Evolutionary conservation across 495 filamentous ascomycete species (phyloP).

Genomic region (Schizothecium vesticola): DNA sequence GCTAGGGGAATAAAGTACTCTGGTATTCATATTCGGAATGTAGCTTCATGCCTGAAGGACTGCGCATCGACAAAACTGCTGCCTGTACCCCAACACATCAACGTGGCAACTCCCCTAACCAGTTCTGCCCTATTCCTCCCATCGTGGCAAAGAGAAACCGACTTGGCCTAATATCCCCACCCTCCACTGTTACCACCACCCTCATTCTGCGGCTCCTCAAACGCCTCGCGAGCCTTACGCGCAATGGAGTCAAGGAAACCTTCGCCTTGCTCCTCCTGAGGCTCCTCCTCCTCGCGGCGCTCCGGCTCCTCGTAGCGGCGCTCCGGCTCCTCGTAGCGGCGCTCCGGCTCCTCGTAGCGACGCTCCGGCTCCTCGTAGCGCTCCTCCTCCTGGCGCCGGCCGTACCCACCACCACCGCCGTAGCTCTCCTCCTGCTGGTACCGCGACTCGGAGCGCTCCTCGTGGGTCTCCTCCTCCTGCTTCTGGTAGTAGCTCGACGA

Average conservation of each 20-base stretch:
- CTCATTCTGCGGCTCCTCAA: neutral
- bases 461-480: neutral
- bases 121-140: too few species aligned
- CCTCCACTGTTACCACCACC: neutral
- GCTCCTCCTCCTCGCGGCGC: conserved; percentile 12
- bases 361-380: conserved; percentile 13
- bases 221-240: neutral
- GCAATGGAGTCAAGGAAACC: conserved; percentile 1
- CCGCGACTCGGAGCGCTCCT: conserved; percentile 32
- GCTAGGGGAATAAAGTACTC: neutral
- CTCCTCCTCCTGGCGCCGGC: conserved; percentile 5
- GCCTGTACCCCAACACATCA: neutral
- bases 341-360: conserved; percentile 13
- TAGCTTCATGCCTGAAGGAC: neutral
- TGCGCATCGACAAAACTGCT: neutral
- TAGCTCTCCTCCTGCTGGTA: conserved; percentile 7
- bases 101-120: neutral
- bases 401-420: conserved; percentile 9
- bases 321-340: conserved; percentile 19
- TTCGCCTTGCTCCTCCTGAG: conserved; percentile 9
- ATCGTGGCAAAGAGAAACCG: too few species aligned
- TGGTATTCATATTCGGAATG: neutral
- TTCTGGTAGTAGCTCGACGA: neutral
- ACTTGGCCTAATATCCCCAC: neutral
- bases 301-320: conserved; percentile 5